phyloP scores from a whole-genome alignment of 2,329 filamentous ascomycete species.

The Aaosphaeria pasadenensis region DNA sequence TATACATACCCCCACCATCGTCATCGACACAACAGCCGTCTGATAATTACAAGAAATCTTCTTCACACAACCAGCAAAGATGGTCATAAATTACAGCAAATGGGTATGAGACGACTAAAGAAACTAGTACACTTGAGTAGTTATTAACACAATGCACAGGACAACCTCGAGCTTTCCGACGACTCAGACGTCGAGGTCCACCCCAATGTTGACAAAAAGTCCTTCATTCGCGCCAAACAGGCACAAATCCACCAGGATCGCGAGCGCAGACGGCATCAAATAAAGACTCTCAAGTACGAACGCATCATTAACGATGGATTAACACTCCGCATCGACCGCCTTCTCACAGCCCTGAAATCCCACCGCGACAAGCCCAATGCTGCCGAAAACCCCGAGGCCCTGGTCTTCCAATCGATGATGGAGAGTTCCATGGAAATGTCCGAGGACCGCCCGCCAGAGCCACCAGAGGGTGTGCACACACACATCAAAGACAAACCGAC shows the following conservation, averaged over 20 bases:
- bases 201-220: constrained; percentile 97
- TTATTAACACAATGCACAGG: constrained; percentile 45
- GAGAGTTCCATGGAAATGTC: constrained; percentile 63
- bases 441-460: constrained; percentile 68
- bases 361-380: constrained; percentile 55
- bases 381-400: constrained; percentile 59
- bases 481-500: constrained; percentile 73
- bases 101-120: constrained; percentile 51
- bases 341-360: constrained; percentile 71
- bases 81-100: constrained; percentile 70
- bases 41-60: no score
- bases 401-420: constrained; percentile 87
- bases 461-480: constrained; percentile 76
- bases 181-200: constrained; percentile 98
- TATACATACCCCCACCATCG: no score
- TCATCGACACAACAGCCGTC: no score
- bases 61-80: constrained; percentile 18
- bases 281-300: constrained; percentile 89
- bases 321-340: constrained; percentile 74
- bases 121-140: neutral
- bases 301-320: constrained; percentile 90
- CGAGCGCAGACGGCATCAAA: constrained; percentile 79
- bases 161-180: constrained; percentile 93
- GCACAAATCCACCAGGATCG: constrained; percentile 93
- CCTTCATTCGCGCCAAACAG: constrained; percentile 98